phyloP scores from a whole-genome alignment of 306 rosid genomes.

The Fragaria vesca region DNA sequence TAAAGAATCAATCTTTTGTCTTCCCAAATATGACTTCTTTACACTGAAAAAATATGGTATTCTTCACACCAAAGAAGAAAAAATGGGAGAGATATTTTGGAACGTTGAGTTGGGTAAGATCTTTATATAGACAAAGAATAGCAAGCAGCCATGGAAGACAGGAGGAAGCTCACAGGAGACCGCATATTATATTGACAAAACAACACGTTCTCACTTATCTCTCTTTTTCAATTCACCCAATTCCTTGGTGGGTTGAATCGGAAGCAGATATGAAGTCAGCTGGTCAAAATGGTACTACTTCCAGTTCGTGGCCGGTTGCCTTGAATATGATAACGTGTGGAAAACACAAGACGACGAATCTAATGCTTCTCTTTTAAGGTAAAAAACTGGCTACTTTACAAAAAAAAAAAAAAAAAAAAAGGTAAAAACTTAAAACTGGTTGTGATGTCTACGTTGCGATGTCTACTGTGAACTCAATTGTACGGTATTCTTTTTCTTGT shows the following conservation, averaged over 20 bases:
- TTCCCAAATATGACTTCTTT: not conserved
- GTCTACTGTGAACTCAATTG: not conserved
- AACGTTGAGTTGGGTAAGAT: not conserved
- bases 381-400: not conserved
- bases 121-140: not conserved
- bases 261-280: not conserved
- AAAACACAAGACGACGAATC: not conserved
- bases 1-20: not conserved
- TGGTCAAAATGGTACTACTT: conserved; percentile 20
- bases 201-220: not conserved
- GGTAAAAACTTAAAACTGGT: not conserved
- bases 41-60: not conserved
- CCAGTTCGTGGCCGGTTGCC: not conserved
- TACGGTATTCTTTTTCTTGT: not conserved
- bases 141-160: not conserved
- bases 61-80: not conserved
- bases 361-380: not conserved
- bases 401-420: too few relatives aligned
- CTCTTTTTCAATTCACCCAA: too few relatives aligned
- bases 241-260: too few relatives aligned
- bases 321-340: not conserved
- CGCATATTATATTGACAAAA: not conserved
- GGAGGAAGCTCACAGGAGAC: not conserved
- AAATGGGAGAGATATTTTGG: not conserved
- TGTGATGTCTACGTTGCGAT: not conserved